Base-by-base conservation (phyloP, 2,329 filamentous ascomycete species). In the Ilyonectria sp. region DNA sequence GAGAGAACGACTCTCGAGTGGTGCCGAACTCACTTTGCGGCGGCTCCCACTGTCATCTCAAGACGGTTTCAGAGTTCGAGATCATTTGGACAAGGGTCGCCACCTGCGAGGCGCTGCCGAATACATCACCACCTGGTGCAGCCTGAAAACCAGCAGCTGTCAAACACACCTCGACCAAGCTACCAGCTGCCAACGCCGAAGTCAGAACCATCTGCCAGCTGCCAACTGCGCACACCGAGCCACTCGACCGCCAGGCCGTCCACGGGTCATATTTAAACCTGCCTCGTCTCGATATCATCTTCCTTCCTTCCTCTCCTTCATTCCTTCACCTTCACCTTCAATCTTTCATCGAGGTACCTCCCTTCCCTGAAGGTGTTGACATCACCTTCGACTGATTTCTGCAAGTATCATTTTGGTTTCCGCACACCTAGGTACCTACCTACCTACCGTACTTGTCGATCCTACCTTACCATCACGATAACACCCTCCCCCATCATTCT, bases 271-370 rank as follows among this genome's bases (percentile, higher is more conserved):
- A 53, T 35, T 35, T 53, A 33, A 53, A 35, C n/a, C 50, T 52
- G 29, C 47, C 6, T 21, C 6, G 9, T 15, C 11, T 44, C 21
- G 33, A 15, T 17, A 19, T 21, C 17, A 9, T 13, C 44, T 19
- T 52, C 17, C 49, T 55, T 46, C 46, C 8, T 33, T 35, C 33
- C 26, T 37, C 33, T 37, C 44, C 63, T 68, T 61, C 50, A 54
- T 57, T 60, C 58, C 56, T 69, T 69, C 66, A 61, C 29, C 21
- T 23, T 43, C 6, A 26, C 21, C 21, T 21, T 21, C 21, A 6
- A 6, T 26, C 4, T 5, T 26, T 6, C 26, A 26, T 5, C 6
- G 6, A 21, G 21, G 21, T 21, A 21, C n/a, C 9, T 17, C 33
- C 49, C n/a, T 6, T 17, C 19, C 19, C 46, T 23, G 8, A 2